These are phyloP conservation scores for Babjeviella inositovora DNA, from an alignment of 805 yeast species.

Conservation along the genomic window DNA sequence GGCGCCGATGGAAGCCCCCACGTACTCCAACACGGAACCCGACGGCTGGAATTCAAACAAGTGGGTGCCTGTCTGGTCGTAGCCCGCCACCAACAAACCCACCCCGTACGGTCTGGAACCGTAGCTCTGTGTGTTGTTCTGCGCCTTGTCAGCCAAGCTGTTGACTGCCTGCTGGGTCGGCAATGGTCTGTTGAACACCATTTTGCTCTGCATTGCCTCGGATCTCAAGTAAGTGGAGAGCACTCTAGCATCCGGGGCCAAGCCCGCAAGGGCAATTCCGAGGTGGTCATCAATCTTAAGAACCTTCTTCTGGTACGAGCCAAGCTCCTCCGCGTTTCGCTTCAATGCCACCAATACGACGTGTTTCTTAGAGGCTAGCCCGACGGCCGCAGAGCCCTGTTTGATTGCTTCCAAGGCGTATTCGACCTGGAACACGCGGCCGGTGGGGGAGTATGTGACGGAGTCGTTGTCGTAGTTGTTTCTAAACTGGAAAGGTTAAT, in stretches of 20 bases:
- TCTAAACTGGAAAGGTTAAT: conserved; percentile 47
- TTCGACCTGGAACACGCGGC: conserved; percentile 80
- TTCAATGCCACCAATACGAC: conserved; percentile 90
- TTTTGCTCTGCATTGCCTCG: conserved; percentile 76
- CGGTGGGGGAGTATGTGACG: conserved; percentile 93
- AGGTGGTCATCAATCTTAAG: conserved; percentile 84
- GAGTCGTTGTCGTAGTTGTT: conserved; percentile 98
- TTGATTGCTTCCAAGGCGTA: conserved; percentile 91
- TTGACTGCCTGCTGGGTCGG: conserved; percentile 72
- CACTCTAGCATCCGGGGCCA: conserved; percentile 97
- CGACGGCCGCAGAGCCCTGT: conserved; percentile 96
- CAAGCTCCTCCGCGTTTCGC: conserved; percentile 93
- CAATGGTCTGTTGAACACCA: conserved; percentile 77
- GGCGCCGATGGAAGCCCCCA: conserved; percentile 95
- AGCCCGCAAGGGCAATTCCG: conserved; percentile 93
- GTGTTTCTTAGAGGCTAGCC: conserved; percentile 70
- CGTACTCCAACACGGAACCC: conserved; percentile 82
- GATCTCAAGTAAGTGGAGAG: conserved; percentile 79
- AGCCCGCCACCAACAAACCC: conserved; percentile 79
- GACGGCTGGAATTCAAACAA: conserved; percentile 91
- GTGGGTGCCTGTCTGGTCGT: conserved; percentile 91
- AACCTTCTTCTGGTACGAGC: conserved; percentile 90
- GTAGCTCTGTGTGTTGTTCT: conserved; percentile 86
- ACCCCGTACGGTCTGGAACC: conserved; percentile 98
- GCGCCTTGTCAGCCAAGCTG: conserved; percentile 91